phyloP scores from a whole-genome alignment of 2,329 filamentous ascomycete genomes.

The Scortechinia acanthostroma region DNA sequence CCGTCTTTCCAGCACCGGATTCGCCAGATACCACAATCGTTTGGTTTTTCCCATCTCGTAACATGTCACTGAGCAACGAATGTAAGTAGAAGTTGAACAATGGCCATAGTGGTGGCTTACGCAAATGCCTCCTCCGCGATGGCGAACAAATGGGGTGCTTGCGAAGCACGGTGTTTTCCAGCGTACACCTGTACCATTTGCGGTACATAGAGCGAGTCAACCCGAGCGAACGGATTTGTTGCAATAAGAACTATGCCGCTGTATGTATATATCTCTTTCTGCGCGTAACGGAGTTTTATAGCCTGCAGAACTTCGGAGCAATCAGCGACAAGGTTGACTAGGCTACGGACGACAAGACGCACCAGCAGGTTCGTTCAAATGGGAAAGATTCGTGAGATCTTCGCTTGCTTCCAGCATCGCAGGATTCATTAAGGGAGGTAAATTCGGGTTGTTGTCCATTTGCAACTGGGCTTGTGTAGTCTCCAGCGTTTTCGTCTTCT shows the following conservation, averaged over 20 bases:
- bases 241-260: conserved; percentile 97
- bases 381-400: conserved; percentile 91
- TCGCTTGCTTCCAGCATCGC: conserved; percentile 97
- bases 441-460: conserved; percentile 66
- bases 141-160: conserved; percentile 94
- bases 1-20: conserved; percentile 96
- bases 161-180: conserved; percentile 89
- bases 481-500: conserved; percentile 71
- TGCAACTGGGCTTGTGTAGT: conserved; percentile 72
- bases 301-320: conserved; percentile 74
- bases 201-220: conserved; percentile 95
- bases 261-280: conserved; percentile 99
- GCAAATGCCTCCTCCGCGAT: conserved; percentile 98
- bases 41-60: conserved; percentile 91
- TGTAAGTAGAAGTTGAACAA: neutral
- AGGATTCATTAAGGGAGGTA: conserved; percentile 96
- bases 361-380: conserved; percentile 97
- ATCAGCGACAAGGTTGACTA: conserved; percentile 6
- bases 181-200: conserved; percentile 99
- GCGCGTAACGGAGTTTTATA: conserved; percentile 90
- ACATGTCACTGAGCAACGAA: conserved; percentile 74
- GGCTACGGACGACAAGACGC: conserved; percentile 18
- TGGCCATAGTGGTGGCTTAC: conserved; percentile 40
- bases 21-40: conserved; percentile 99
- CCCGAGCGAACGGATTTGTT: conserved; percentile 92